Evolutionary conservation across 2,329 filamentous ascomycete species (phyloP).

Genomic region (Sclerotinia nivalis): DNA sequence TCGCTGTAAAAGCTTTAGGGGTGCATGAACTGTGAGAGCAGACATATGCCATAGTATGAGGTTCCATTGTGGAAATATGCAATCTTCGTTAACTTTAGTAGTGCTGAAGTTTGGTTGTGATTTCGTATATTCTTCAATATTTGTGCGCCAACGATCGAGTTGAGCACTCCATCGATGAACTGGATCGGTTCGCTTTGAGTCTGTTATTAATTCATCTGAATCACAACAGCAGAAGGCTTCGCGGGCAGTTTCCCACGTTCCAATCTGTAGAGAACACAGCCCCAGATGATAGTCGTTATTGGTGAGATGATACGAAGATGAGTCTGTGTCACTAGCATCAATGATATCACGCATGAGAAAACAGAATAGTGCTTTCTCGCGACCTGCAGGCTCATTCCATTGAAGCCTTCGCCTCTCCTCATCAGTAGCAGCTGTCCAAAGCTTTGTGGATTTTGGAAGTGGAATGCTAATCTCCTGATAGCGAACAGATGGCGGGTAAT

Average conservation of each 20-base stretch:
- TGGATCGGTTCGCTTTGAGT: background rate
- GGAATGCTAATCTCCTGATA: conserved; percentile 22
- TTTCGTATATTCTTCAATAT: background rate
- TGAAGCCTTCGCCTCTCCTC: conserved; percentile 18
- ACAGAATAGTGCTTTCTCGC: conserved; percentile 20
- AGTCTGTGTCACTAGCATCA: background rate
- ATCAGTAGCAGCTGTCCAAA: conserved; percentile 8
- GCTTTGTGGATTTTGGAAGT: conserved; percentile 7
- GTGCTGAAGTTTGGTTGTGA: background rate
- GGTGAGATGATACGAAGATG: background rate
- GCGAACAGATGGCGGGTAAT: conserved; percentile 13
- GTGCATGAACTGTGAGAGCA: conserved; percentile 9
- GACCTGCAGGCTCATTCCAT: conserved; percentile 15
- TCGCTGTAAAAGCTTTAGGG: conserved; percentile 14
- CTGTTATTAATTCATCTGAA: conserved; percentile 17
- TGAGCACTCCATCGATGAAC: background rate
- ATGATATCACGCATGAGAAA: conserved; percentile 16
- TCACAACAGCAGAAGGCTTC: conserved; percentile 17
- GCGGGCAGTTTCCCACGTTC: conserved; percentile 18
- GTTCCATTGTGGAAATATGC: background rate
- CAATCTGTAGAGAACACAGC: conserved; percentile 17
- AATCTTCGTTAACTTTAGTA: background rate
- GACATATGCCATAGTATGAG: conserved; percentile 16
- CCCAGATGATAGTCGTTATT: conserved; percentile 16
- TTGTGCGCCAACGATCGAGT: conserved; percentile 11